A percentile compares a stretch with the other conserved stretches of the same genome.
Conservation (phyloP, 805 yeast species). For the Candida piceae region DNA sequence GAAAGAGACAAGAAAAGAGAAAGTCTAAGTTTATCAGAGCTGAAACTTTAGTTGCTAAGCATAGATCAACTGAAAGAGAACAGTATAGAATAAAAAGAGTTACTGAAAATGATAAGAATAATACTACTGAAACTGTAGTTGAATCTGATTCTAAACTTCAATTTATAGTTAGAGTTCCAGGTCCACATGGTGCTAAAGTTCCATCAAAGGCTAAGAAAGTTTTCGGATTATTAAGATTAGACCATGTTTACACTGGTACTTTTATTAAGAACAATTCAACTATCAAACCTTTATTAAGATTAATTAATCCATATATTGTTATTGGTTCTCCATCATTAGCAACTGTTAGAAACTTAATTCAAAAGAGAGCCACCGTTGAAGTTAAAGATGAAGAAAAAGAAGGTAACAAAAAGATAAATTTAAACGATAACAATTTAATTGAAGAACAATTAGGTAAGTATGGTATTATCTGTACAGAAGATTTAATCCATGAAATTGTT, state of each 20-base stretch:
- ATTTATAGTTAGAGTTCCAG: slow-evolving; percentile 63
- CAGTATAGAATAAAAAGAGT: slow-evolving; percentile 62
- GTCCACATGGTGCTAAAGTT: slow-evolving; percentile 58
- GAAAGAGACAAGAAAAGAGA: slow-evolving; percentile 38
- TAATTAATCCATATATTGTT: slow-evolving; percentile 68
- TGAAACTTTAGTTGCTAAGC: slow-evolving; percentile 65
- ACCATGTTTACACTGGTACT: slow-evolving; percentile 60
- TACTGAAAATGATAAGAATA: slow-evolving; percentile 43
- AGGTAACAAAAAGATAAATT: slow-evolving; percentile 31
- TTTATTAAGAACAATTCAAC: slow-evolving; percentile 59
- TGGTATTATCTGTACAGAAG: slow-evolving; percentile 77
- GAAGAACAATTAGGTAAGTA: slow-evolving; percentile 67
- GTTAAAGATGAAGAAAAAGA: slow-evolving; percentile 25
- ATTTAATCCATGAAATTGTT: slow-evolving; percentile 66
- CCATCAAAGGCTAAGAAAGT: slow-evolving; percentile 61
- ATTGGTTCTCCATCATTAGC: slow-evolving; percentile 71
- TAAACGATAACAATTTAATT: slow-evolving; percentile 70
- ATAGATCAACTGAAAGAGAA: slow-evolving; percentile 63
- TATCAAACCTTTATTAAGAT: slow-evolving; percentile 58
- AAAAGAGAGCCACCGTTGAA: slow-evolving; percentile 65
- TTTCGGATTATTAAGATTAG: slow-evolving; percentile 56
- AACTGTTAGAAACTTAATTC: slow-evolving; percentile 67
- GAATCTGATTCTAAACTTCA: slow-evolving; percentile 46
- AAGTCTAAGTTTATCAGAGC: slow-evolving; percentile 63
- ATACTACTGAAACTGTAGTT: slow-evolving; percentile 19